Evolutionary conservation across 805 yeast species (phyloP).

Genomic region (Myxozyma melibiosi): DNA sequence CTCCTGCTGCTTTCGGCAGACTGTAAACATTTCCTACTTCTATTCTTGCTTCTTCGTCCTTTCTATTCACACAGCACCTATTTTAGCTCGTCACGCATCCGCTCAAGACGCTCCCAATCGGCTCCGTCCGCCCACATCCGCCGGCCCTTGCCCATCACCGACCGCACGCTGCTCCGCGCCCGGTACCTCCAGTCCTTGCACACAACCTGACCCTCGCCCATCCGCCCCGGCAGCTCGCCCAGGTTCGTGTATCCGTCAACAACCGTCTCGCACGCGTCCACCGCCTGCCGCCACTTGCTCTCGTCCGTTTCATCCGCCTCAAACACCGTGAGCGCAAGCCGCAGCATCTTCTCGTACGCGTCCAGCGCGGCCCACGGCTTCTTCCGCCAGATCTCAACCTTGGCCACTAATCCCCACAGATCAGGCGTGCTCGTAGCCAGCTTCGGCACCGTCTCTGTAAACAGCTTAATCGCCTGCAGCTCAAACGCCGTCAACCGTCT

Average conservation of each 20-base stretch:
- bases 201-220: constrained; percentile 66
- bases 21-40: background rate
- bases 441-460: constrained; percentile 67
- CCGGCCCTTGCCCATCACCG: constrained; percentile 77
- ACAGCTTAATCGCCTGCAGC: constrained; percentile 65
- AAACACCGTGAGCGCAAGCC: constrained; percentile 61
- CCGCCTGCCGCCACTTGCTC: constrained; percentile 72
- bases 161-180: constrained; percentile 69
- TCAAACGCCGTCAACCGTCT: constrained; percentile 58
- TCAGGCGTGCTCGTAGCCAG: constrained; percentile 67
- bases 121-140: constrained; percentile 68
- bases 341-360: constrained; percentile 81
- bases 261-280: constrained; percentile 74
- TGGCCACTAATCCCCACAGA: constrained; percentile 81
- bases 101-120: constrained; percentile 69
- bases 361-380: constrained; percentile 88
- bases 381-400: constrained; percentile 82
- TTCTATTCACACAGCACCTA: background rate
- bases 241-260: constrained; percentile 83
- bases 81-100: constrained; percentile 50
- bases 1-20: too few relatives aligned
- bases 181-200: constrained; percentile 92
- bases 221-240: constrained; percentile 66
- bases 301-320: constrained; percentile 68
- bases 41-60: background rate